Evolutionary conservation across 2,329 filamentous ascomycete species (phyloP), one percentile per base, ranked within the genome.

Genomic region (Clarireedia homoeocarpa): DNA sequence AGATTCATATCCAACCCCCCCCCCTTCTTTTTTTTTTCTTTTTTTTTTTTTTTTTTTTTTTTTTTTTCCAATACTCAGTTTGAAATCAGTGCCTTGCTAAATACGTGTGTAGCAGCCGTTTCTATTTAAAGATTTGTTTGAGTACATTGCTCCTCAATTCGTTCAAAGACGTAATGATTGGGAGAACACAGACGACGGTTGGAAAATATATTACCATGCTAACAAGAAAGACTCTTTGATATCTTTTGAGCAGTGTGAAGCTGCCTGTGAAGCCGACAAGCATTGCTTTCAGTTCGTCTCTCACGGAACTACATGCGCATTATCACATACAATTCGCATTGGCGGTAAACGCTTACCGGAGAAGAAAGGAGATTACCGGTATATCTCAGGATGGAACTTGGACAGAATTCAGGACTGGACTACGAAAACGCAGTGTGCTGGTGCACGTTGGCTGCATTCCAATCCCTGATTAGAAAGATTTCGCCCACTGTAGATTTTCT

Each of bases 381-480:
- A 55, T 26, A 55, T 55, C 36, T 55, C 52, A 23, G 52, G 52
- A 34, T 55, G 52, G 52, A 55, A 55, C 46, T 30, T 49, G 52
- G 34, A 55, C n/a, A 55, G 52, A 24, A 49, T 55, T 49, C 45
- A n/a, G 52, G 52, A 50, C n/a, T 55, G 52, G 52, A 49, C 52
- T 20, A 49, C 34, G 38, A 55, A 49, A 45, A 55, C 45, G 24
- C 15, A 44, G 36, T 55, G 52, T 44, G 26, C 27, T 3, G 44
- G 36, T 20, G 53, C 53, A 34, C 53, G 50, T 55, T 55, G 53
- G 53, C 9, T 55, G 46, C 47, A 26, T 34, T 55, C 53, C 5
- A 55, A 55, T 45, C 53, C 53, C 27, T 55, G 45, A 54, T 17
- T 53, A 34, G 9, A 14, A 14, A 3, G 10, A 34, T 12, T 34